A percentile compares a stretch with the other conserved stretches of the same genome.
These are phyloP conservation scores for Arxiozyma heterogenica DNA, from an alignment of 1,139 yeast genomes.

Conservation along the genomic window DNA sequence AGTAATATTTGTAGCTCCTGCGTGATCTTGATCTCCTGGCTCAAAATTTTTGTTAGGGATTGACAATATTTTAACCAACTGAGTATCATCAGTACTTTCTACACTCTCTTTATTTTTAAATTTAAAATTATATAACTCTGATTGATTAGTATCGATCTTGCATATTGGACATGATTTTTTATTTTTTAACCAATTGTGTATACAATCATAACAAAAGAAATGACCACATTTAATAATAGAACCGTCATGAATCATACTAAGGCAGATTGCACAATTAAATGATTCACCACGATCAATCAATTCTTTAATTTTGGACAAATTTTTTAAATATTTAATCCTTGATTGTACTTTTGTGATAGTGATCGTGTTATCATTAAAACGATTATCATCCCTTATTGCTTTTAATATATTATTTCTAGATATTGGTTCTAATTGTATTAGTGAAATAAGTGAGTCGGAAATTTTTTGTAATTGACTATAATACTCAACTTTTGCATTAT, in stretches of 20 bases:
- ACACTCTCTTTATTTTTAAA: constrained; percentile 13
- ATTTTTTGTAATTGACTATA: constrained; percentile 76
- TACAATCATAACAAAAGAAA: constrained; percentile 71
- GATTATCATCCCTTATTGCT: constrained; percentile 16
- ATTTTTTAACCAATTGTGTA: constrained; percentile 58
- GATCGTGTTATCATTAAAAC: constrained; percentile 13
- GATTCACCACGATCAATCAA: constrained; percentile 18
- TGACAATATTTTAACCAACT: background rate
- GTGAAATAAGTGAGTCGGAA: constrained; percentile 58
- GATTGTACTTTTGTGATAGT: constrained; percentile 39
- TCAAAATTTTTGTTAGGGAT: background rate
- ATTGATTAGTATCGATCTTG: constrained; percentile 43
- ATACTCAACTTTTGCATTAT: constrained; percentile 70
- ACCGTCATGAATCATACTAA: constrained; percentile 59
- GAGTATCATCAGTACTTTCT: background rate
- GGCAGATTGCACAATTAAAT: constrained; percentile 65
- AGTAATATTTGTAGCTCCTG: background rate
- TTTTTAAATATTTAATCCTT: constrained; percentile 52
- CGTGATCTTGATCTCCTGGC: background rate
- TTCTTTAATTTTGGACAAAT: constrained; percentile 34
- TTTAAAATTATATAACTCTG: constrained; percentile 36
- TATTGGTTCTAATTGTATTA: constrained; percentile 19
- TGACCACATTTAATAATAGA: constrained; percentile 85
- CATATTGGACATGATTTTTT: constrained; percentile 69
- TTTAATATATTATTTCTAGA: constrained; percentile 21